Conservation (phyloP, 2,329 filamentous ascomycete species). For the Teratosphaeria nubilosa region DNA sequence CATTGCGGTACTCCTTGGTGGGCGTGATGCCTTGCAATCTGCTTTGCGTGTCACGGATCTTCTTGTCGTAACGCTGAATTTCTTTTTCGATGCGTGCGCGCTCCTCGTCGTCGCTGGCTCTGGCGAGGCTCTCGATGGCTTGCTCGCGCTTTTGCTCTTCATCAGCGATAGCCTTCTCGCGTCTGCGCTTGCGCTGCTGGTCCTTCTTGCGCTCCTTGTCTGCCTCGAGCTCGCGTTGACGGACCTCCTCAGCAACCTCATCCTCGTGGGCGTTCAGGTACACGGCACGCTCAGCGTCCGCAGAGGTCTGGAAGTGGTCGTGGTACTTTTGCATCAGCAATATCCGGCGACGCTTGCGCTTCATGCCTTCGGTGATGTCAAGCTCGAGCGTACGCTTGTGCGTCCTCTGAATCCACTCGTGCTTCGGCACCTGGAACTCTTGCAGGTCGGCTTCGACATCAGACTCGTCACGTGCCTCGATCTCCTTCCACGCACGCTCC, state of each 20-base stretch:
- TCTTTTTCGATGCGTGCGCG: slow-evolving; percentile 71
- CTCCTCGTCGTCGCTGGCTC: slow-evolving; percentile 73
- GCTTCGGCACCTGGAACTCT: slow-evolving; percentile 41
- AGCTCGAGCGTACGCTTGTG: slow-evolving; percentile 62
- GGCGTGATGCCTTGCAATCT: slow-evolving; percentile 74
- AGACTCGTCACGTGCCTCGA: slow-evolving; percentile 55
- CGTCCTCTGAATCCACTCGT: slow-evolving; percentile 43
- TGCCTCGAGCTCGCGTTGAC: slow-evolving; percentile 78
- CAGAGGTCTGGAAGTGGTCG: slow-evolving; percentile 55
- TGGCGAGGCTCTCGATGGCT: slow-evolving; percentile 65
- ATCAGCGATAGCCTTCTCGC: slow-evolving; percentile 87
- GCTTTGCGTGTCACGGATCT: slow-evolving; percentile 80
- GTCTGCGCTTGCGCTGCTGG: slow-evolving; percentile 92
- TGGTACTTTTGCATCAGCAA: slow-evolving; percentile 47
- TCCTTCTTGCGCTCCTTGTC: slow-evolving; percentile 99
- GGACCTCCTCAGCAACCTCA: slow-evolving; percentile 74
- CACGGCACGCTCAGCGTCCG: slow-evolving; percentile 60
- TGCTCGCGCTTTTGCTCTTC: slow-evolving; percentile 75
- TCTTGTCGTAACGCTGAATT: slow-evolving; percentile 83
- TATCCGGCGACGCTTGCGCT: slow-evolving; percentile 55
- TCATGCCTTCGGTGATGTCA: slow-evolving; percentile 50
- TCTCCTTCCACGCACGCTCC: slow-evolving; percentile 47
- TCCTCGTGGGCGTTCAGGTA: slow-evolving; percentile 70
- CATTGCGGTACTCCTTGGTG: slow-evolving; percentile 60
- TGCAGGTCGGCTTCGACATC: slow-evolving; percentile 48